Evolutionary conservation across 2,329 filamentous ascomycete species (phyloP), one percentile per base, ranked within the genome.

Genomic region (Ophiostoma piceae): DNA sequence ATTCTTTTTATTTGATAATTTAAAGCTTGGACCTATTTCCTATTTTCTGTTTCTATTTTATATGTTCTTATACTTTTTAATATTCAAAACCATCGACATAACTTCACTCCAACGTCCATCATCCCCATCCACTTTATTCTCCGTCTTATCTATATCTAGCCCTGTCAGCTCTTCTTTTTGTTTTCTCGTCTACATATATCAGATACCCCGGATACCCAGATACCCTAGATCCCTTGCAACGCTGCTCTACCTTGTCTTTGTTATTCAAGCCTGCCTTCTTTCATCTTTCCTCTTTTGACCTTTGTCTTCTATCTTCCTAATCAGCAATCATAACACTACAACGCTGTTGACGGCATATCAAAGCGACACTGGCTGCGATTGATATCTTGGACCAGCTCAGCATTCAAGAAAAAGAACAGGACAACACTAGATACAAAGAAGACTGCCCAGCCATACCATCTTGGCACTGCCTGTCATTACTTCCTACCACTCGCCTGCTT

Each of bases 131-230:
- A 39, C 62, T 51, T 51, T n/a, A 19, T 67, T 35, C 66, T 60
- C 62, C 64, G 35, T 67, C 51, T 57, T 26, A 57, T 35, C 35
- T 65, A 22, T 41, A 66, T 14, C 57, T 69, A 47, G 64, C 51
- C 51, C 35, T 69, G 32, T 66, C 51, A 26, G 16, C 62, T 47
- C 37, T 67, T 62, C 26, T 62, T 47, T 16, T 47, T 16, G 16
- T 47, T 47, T 62, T 62, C 11, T 62, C 57, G 22, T 57, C 22
- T 16, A 57, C 51, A 57, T 62, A 60, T 26, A 62, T 32, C 26
- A 62, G 22, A 62, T 62, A 57, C 51, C 51, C 51, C 22, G 26
- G 51, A 57, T 29, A 57, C 51, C n/a, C n/a, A 12, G 51, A 57
- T 57, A 57, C 51, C 51, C 51, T 32, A 62, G 26, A 62, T 62